Percentiles rank a stretch among this genome's conserved stretches.
phyloP scores from a whole-genome alignment of 495 filamentous ascomycete genomes.

The Jackrogersella minutella region DNA sequence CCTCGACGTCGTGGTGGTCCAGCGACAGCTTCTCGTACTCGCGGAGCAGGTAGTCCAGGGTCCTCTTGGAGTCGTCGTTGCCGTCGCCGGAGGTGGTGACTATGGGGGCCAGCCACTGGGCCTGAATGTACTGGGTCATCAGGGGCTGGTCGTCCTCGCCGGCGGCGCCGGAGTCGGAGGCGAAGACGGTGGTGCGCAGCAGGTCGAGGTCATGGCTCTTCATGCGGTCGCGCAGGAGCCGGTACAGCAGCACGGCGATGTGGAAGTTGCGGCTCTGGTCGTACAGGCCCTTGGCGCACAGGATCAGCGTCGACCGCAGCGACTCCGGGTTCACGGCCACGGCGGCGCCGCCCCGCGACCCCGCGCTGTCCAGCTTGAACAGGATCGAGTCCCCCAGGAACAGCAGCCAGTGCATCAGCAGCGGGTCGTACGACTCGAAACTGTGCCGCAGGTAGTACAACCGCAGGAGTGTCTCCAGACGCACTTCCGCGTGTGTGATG shows the following conservation, averaged over 20 bases:
- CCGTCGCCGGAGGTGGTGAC: neutral
- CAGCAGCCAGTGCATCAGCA: slow-evolving; percentile 48
- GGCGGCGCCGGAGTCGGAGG: neutral
- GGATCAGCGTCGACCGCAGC: slow-evolving; percentile 45
- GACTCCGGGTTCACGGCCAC: slow-evolving; percentile 32
- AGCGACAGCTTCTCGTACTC: slow-evolving; percentile 37
- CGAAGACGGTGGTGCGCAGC: slow-evolving; percentile 34
- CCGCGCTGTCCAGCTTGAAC: slow-evolving; percentile 34
- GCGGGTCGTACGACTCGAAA: slow-evolving; percentile 46
- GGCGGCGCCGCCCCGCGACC: neutral
- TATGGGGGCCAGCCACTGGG: slow-evolving; percentile 33
- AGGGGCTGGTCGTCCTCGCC: slow-evolving; percentile 29
- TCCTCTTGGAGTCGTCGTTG: neutral
- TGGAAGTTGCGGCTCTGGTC: slow-evolving; percentile 47
- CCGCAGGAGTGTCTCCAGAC: slow-evolving; percentile 48
- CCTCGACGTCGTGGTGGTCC: slow-evolving; percentile 14
- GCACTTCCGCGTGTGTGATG: slow-evolving; percentile 41
- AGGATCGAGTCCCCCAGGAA: slow-evolving; percentile 44
- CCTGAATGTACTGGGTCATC: slow-evolving; percentile 35
- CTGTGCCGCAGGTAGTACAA: slow-evolving; percentile 55
- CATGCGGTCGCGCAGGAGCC: slow-evolving; percentile 36
- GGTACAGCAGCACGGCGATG: slow-evolving; percentile 37
- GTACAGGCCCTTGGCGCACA: slow-evolving; percentile 48
- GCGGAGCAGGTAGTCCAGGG: slow-evolving; percentile 25
- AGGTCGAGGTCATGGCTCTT: slow-evolving; percentile 32